Conservation (phyloP, 768 basidiomycete species). For the Tricholoma furcatifolium region DNA sequence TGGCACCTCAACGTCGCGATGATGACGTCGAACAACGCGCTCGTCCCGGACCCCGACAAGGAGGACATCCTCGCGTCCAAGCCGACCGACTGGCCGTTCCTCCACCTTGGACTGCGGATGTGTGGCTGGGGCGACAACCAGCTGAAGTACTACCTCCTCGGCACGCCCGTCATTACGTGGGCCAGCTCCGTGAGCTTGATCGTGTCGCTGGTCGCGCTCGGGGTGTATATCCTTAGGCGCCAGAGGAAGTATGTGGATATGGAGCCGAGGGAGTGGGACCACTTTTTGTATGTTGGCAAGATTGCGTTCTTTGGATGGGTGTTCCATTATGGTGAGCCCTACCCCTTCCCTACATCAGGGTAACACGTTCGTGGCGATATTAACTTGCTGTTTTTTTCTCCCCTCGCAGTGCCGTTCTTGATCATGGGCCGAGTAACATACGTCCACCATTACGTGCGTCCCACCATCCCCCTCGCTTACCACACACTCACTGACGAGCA, state of each 20-base stretch:
- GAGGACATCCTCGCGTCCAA: slow-evolving; percentile 95
- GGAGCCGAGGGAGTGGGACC: slow-evolving; percentile 89
- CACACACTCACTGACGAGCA: not conserved
- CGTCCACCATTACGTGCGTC: slow-evolving; percentile 89
- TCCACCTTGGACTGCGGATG: slow-evolving; percentile 91
- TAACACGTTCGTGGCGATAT: not conserved
- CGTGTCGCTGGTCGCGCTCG: slow-evolving; percentile 48
- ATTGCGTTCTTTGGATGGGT: slow-evolving; percentile 90
- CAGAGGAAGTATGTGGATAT: slow-evolving; percentile 93
- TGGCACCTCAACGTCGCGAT: slow-evolving; percentile 99
- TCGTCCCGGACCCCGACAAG: slow-evolving; percentile 97
- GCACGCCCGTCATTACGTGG: slow-evolving; percentile 95
- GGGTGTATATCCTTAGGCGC: slow-evolving; percentile 72
- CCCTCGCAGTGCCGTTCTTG: slow-evolving; percentile 79
- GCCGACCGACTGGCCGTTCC: slow-evolving; percentile 92
- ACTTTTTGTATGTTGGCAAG: slow-evolving; percentile 91
- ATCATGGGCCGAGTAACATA: slow-evolving; percentile 99
- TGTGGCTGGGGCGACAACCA: slow-evolving; percentile 92
- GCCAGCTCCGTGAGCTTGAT: slow-evolving; percentile 67
- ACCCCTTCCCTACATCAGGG: not conserved
- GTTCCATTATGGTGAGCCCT: slow-evolving; percentile 77
- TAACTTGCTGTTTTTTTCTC: not conserved
- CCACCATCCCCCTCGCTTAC: not conserved
- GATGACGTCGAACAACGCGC: slow-evolving; percentile 99
- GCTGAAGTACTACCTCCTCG: slow-evolving; percentile 90